A percentile compares a stretch with the other conserved stretches of the same genome.
Evolutionary conservation across 2,329 filamentous ascomycete species (phyloP).

Genomic region (Trichoderma atrobrunneum): DNA sequence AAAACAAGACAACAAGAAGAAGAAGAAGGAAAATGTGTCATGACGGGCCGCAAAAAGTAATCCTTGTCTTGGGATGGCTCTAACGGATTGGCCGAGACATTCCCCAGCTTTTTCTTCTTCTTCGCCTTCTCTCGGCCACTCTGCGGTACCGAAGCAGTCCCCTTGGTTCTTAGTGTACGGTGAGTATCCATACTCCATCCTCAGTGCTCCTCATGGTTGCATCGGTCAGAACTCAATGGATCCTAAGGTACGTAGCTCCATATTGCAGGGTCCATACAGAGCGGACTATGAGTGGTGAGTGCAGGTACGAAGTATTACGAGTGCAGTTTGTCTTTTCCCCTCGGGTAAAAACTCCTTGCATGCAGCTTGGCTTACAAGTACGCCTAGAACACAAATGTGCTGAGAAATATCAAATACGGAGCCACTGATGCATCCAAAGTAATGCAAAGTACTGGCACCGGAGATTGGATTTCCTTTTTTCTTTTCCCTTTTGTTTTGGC

Average conservation of each 20-base stretch:
- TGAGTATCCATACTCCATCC: not conserved
- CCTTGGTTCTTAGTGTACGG: not conserved
- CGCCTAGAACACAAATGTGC: not conserved
- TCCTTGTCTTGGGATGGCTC: not conserved
- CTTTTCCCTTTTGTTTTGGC: not conserved
- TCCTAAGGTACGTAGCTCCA: not conserved
- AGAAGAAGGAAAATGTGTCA: not conserved
- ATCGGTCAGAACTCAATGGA: conserved; percentile 12
- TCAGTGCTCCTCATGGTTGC: not conserved
- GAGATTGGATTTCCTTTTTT: not conserved
- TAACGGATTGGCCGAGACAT: conserved; percentile 9
- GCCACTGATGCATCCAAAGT: not conserved
- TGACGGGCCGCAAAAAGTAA: not conserved
- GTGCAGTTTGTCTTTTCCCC: not conserved
- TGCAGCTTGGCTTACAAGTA: not conserved
- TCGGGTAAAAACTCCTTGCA: not conserved
- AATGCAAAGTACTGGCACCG: not conserved
- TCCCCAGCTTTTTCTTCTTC: conserved; percentile 7
- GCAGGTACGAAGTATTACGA: not conserved
- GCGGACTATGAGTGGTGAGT: not conserved
- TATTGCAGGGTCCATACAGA: not conserved
- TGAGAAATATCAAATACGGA: not conserved
- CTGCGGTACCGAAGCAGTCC: not conserved
- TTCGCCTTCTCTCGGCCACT: not conserved
- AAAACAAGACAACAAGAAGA: not conserved